phyloP scores from a whole-genome alignment of 192 early-diverging fungal genomes.

The Gonapodya sp. region DNA sequence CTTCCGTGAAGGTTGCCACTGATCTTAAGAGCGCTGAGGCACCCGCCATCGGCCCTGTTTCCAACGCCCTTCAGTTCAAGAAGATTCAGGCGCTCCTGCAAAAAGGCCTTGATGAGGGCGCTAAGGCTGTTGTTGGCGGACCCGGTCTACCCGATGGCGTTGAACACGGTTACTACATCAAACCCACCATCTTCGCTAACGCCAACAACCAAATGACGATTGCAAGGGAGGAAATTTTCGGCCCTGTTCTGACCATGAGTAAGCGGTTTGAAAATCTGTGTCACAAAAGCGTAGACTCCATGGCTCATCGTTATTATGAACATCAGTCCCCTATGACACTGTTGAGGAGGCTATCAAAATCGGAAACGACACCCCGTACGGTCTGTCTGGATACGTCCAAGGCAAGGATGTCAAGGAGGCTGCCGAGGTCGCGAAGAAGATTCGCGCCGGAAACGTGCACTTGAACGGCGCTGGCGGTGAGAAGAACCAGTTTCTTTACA shows the following conservation, averaged over 20 bases:
- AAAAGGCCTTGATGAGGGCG: conserved; percentile 9
- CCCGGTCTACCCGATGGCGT: conserved; percentile 5
- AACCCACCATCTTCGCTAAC: conserved; percentile 11
- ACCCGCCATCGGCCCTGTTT: background rate
- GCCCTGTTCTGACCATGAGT: background rate
- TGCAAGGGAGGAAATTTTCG: conserved; percentile 9
- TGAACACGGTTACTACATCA: background rate
- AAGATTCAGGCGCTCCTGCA: conserved; percentile 6
- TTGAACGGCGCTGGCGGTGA: background rate
- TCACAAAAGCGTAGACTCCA: too few relatives aligned
- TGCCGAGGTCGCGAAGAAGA: background rate
- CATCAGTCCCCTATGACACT: background rate
- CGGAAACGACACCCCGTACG: conserved; percentile 9
- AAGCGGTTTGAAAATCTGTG: background rate
- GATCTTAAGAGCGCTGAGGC: background rate
- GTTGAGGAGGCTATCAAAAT: conserved; percentile 5
- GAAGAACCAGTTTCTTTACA: too few relatives aligned
- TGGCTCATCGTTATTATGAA: background rate
- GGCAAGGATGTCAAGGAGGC: conserved; percentile 11
- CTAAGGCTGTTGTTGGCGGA: conserved; percentile 9
- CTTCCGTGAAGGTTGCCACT: background rate
- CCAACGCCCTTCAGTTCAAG: conserved; percentile 10
- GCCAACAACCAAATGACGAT: conserved; percentile 9
- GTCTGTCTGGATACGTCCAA: background rate
- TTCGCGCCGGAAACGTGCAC: conserved; percentile 9